Evolutionary conservation across 371 early-diverging fungal genomes (phyloP), one percentile per base, ranked within the genome.

Genomic region (Coemansia sp.): DNA sequence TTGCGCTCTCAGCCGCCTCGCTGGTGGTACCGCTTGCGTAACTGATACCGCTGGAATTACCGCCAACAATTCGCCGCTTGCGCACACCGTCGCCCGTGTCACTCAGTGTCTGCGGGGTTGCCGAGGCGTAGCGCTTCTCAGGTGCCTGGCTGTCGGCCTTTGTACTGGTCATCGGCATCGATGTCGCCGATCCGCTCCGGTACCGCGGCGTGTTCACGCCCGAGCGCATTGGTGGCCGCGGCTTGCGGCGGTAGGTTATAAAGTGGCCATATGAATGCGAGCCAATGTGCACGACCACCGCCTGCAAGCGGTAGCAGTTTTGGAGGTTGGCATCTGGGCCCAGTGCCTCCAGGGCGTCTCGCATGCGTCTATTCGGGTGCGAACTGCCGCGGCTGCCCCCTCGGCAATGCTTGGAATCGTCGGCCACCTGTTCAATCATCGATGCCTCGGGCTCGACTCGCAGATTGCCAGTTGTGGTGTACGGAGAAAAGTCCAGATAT

Each of bases 211-310:
- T 72, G 50, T 72, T 72, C 57, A 72, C 64, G 1, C 69, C 72
- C 1, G 72, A 72, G 47, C 72, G 72, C 31, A 57, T 61, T 1
- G 69, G 72, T 35, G 77, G 61, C 47, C 67, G 69, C 16, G 78
- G 89, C 60, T 86, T 86, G 50, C 92, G 82, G 9, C 94, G 80
- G 69, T 90, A 93, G 0, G 94, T 91, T n/a, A 95, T 86, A 76
- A 93, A 97, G 75, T 97, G 98, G 1, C 98, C 98, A 7, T 83
- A 90, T 5, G 93, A 88, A 71, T 97, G 97, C 26, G 82, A 77
- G 4, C 96, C 98, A 65, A 88, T 89, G 61, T 97, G 98, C 12
- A 94, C 88, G 48, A 97, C 89, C 0, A 92, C 90, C 0, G 94
- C 88, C 54, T 84, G 88, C 34, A 97, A 80, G 31, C 85, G 85